Base-by-base conservation (phyloP, 2,329 filamentous ascomycete species). In the Pseudocercospora macadamiae region DNA sequence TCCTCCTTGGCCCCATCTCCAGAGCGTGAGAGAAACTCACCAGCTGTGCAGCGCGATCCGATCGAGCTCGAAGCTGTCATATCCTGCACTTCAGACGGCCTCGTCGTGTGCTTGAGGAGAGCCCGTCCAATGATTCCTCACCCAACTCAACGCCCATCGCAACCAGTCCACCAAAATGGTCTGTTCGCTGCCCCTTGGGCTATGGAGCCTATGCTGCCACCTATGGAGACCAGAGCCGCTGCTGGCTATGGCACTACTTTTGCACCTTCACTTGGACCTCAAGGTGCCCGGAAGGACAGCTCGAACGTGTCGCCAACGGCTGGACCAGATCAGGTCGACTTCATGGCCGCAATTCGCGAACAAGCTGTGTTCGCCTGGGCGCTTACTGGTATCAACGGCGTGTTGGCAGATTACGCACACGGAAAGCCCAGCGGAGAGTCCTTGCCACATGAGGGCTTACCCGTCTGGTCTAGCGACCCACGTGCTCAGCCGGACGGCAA, bases 301-400 rank as follows among this genome's bases (percentile, higher is more conserved):
- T 21, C 47, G 7, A 49, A 18, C 32, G 25, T 49, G 4, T 49
- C 47, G 16, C 9, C 51, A 80, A 72, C 75, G 75, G 52, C 80
- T 62, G 84, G 85, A 34, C 78, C 82, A 16, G 64, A 66, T 26
- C 70, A 81, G 47, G 81, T 85, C 23, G 82, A 86, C 54, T 85
- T 95, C 67, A 91, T 95, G 89, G 82, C 83, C 55, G 89, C 88
- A 2, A 96, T 96, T 64, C 86, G 89, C 57, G 90, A 95, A 54
- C 89, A 93, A 48, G 90, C 89, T 1, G 89, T 95, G n/a, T 95
- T 96, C 71, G 90, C 90, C 8, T 96, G 90, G 90, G 88, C 87
- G 1, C 76, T 93, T 9, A 85, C 87, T 21, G 90, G 90, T 19
- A 93, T 93, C 77, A 93, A 95, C 71, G 88, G 88, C 12, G 87